Evolutionary conservation across 257 asterid species (phyloP), one percentile per base, ranked within the genome.

Genomic region (Thymus mandschuricus): DNA sequence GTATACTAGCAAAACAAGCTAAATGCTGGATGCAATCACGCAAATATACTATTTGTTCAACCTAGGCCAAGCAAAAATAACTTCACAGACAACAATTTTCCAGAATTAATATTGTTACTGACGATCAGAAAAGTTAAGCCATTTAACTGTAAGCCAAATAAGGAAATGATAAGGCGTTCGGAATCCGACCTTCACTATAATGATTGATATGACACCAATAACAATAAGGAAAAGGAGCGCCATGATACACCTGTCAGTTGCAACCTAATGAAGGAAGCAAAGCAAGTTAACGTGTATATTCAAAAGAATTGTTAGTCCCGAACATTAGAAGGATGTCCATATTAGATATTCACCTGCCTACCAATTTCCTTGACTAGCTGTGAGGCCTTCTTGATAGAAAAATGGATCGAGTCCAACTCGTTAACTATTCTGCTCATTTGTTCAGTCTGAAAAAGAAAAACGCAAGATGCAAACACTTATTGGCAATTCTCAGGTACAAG

Each of bases 391-490:
- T 95, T 95, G 74, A 95, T 84, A 12, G 99, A 95, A 66, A 95
- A 95, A 77, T 95, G 97, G 59, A 95, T 92, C 8, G 98, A 86
- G 82, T 95, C 99, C 84, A 95, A 81, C 83, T 95, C 99, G 51
- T 95, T 89, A 52, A 95, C 99, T 15, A 95, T 85, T 78, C 99
- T 84, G 79, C 98, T 92, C 99, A 95, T 95, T 87, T 95, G 98
- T 71, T 95, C 98, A 68, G 98, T 95, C 99, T 95, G 82, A 3
- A 38, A 38, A 72, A 78, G 21, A 21, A 61, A 79, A 41, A 64
- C 66, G 78, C 34, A 64, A 77, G 60, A 71, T 27, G 72, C 57
- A 29, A 48, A 64, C 52, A 49, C 9, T 73, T 69, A 34, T 51
- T 67, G 55, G 67, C 73, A 70, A 45, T 49, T 69, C 41, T 49